These are phyloP conservation scores for Liquidambar formosana DNA, from an alignment of 164 flowering plant species.

Conservation along the genomic window DNA sequence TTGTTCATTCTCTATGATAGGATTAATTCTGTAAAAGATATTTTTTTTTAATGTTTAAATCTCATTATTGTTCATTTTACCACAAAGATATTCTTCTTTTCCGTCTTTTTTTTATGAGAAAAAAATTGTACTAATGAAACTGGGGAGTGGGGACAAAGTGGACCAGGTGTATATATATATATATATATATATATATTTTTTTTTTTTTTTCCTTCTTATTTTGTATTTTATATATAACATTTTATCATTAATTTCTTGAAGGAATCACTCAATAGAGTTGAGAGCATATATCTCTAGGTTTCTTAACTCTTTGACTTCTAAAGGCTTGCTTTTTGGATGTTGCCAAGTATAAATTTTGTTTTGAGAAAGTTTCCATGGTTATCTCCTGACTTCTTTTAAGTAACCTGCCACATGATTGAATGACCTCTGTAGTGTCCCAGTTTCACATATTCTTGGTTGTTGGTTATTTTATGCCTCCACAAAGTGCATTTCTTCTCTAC, in stretches of 20 bases:
- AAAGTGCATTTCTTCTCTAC: background rate
- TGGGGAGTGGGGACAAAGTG: too few species aligned
- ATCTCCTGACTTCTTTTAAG: background rate
- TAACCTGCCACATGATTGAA: background rate
- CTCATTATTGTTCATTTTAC: background rate
- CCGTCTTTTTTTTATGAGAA: too few species aligned
- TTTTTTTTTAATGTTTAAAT: background rate
- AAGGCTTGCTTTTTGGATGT: background rate
- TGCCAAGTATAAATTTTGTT: background rate
- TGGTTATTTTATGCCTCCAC: background rate
- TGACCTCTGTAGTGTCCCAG: background rate
- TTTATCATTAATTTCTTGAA: background rate
- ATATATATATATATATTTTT: too few species aligned
- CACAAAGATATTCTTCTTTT: background rate
- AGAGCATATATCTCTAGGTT: background rate
- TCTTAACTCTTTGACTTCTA: background rate
- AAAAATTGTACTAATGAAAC: too few species aligned
- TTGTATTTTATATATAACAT: background rate
- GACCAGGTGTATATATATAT: too few species aligned
- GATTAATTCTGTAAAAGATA: background rate
- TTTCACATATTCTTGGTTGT: background rate
- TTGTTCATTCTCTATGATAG: background rate
- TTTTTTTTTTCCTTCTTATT: too few species aligned
- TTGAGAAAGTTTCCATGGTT: background rate
- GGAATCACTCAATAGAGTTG: background rate